phyloP scores from a whole-genome alignment of 768 basidiomycete genomes.

The Russula griseocarnosa region DNA sequence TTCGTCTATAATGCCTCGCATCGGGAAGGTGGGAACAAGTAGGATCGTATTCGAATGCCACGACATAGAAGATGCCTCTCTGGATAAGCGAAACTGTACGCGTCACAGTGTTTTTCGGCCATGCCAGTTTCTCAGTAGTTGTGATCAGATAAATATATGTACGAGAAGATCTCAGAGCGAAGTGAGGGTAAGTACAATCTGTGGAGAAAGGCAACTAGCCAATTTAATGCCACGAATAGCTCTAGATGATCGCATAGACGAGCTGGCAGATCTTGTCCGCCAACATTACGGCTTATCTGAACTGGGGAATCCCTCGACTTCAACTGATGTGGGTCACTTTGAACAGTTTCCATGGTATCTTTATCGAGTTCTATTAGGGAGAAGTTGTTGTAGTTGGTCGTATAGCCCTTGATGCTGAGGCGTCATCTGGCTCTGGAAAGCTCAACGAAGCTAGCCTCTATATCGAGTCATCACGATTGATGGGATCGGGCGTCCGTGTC shows the following conservation, averaged over 20 bases:
- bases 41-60: constrained; percentile 16
- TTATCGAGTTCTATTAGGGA: constrained; percentile 34
- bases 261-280: constrained; percentile 70
- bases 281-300: constrained; percentile 69
- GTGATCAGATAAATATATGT: constrained; percentile 77
- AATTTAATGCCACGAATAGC: constrained; percentile 39
- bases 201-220: not conserved
- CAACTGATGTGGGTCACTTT: constrained; percentile 44
- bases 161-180: constrained; percentile 80
- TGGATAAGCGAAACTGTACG: constrained; percentile 56
- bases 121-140: constrained; percentile 4
- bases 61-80: constrained; percentile 20
- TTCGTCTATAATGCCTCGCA: not conserved
- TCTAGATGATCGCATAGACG: constrained; percentile 85
- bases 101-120: not conserved
- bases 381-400: constrained; percentile 33
- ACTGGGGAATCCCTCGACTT: constrained; percentile 68
- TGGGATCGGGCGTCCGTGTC: constrained; percentile 64
- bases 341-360: not conserved
- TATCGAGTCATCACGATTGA: constrained; percentile 80
- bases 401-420: constrained; percentile 53
- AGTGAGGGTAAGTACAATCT: constrained; percentile 58
- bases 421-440: constrained; percentile 51
- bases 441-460: constrained; percentile 69
- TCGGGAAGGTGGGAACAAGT: constrained; percentile 16